Evolutionary conservation across 2,329 filamentous ascomycete species (phyloP).

Genomic region (Tolypocladium inflatum): DNA sequence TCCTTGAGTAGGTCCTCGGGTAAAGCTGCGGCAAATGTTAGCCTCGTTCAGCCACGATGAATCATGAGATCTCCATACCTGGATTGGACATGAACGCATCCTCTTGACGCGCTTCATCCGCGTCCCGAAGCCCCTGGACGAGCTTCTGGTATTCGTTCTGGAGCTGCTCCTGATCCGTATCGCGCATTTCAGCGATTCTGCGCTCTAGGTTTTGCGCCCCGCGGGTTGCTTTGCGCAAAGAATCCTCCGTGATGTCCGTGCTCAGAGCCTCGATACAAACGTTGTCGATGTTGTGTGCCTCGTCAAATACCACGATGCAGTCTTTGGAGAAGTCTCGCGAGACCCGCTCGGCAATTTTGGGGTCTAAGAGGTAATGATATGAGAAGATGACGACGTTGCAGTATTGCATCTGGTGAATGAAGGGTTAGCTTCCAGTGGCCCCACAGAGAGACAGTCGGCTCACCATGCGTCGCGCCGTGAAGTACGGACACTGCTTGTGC

Average conservation of each 20-base stretch:
- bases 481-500: constrained; percentile 96
- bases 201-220: constrained; percentile 86
- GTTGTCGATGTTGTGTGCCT: constrained; percentile 99
- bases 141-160: constrained; percentile 94
- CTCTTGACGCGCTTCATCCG: constrained; percentile 82
- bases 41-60: neutral
- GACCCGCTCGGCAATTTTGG: constrained; percentile 92
- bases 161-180: constrained; percentile 88
- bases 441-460: neutral
- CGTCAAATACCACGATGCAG: constrained; percentile 97
- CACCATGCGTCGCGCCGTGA: constrained; percentile 89
- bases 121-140: constrained; percentile 80
- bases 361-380: constrained; percentile 95
- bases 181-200: constrained; percentile 89
- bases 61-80: constrained; percentile 22
- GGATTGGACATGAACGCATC: constrained; percentile 97
- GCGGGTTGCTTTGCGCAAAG: constrained; percentile 77
- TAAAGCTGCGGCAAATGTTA: constrained; percentile 44
- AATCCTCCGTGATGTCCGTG: constrained; percentile 94
- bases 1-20: constrained; percentile 93
- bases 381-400: constrained; percentile 99
- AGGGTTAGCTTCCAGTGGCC: constrained; percentile 1
- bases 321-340: constrained; percentile 96
- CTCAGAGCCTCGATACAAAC: constrained; percentile 97
- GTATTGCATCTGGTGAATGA: constrained; percentile 68